phyloP scores from a whole-genome alignment of 2,329 filamentous ascomycete species.

The Trichophyton equinum region DNA sequence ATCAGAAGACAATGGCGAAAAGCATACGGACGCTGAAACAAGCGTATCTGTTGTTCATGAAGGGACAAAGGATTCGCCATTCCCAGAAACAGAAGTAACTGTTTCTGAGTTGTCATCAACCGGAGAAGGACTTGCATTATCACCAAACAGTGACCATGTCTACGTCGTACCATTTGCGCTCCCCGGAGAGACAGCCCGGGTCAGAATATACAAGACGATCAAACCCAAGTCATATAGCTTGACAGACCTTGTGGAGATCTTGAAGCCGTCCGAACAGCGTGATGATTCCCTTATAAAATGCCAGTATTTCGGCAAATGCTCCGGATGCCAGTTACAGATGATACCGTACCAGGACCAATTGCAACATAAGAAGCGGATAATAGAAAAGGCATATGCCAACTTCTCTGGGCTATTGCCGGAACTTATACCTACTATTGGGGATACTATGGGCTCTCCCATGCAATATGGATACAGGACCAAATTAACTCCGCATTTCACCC shows the following conservation, averaged over 20 bases:
- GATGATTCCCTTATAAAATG: conserved; percentile 68
- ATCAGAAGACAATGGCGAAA: conserved; percentile 8
- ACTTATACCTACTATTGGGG: conserved; percentile 59
- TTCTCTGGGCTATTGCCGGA: conserved; percentile 73
- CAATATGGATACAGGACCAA: conserved; percentile 95
- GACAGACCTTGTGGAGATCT: conserved; percentile 70
- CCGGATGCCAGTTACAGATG: conserved; percentile 97
- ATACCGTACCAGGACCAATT: conserved; percentile 79
- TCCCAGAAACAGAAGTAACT: conserved; percentile 68
- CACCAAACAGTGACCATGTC: conserved; percentile 53
- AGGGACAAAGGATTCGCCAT: conserved; percentile 46
- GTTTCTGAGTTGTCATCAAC: conserved; percentile 76
- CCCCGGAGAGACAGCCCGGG: conserved; percentile 68
- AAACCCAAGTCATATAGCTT: conserved; percentile 54
- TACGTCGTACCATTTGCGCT: conserved; percentile 82
- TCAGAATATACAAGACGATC: conserved; percentile 66
- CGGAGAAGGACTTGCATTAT: conserved; percentile 73
- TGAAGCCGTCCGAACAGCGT: conserved; percentile 59
- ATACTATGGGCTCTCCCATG: conserved; percentile 81
- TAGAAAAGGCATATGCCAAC: conserved; percentile 83
- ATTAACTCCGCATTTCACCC: conserved; percentile 90
- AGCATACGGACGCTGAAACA: conserved; percentile 18
- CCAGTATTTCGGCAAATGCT: conserved; percentile 75
- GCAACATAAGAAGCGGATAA: conserved; percentile 66
- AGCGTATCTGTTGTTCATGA: conserved; percentile 14